Evolutionary conservation across 179 eudicot species (phyloP), one percentile per base, ranked within the genome.

Genomic region (Actinidia arguta): DNA sequence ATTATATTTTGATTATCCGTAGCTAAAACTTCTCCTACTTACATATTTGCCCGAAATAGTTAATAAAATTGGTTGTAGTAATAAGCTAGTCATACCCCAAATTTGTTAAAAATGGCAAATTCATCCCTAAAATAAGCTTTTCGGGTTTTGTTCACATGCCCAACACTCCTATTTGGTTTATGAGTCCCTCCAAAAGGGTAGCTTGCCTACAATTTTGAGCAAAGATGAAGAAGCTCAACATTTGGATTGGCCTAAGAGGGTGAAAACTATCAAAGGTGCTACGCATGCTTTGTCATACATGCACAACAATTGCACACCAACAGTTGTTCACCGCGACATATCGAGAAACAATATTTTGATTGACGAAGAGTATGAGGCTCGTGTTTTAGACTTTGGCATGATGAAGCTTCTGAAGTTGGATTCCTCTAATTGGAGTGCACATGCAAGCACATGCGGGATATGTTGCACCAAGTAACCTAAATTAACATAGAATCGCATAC

Each of bases 251-350:
- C 68, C 10, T 2, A 70, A 78, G 58, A 91, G 89, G 42, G 42
- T 39, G 56, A 87, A 88, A 12, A 85, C 89, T 16, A 73, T 91
- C 11, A 83, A 81, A 54, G 90, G 93, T 44, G 76, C 88, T 68
- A 91, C 93, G 18, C 63, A 88, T 76, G 95, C 90, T 18, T 84
- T 92, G 31, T 84, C 88, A 5, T 91, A 91, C 77, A 80, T 92
- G 89, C 93, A 92, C 86, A 92, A 92, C 85, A 92, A 89, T 69
- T 88, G 92, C 73, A 47, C 84, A 31, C 92, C 92, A 20, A 85
- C 94, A 25, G 86, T 92, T 36, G 89, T 91, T 67, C 95, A 92
- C 63, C 88, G 91, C 24, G 94, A 92, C 86, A 80, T 90, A 67
- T 90, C 91, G 16, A 86, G 87, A 76, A 88, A 82, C 72, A 90